Percentiles rank a stretch among this genome's conserved stretches.
phyloP scores from a whole-genome alignment of 208 protist species.

The Trypanosoma boissoni region DNA sequence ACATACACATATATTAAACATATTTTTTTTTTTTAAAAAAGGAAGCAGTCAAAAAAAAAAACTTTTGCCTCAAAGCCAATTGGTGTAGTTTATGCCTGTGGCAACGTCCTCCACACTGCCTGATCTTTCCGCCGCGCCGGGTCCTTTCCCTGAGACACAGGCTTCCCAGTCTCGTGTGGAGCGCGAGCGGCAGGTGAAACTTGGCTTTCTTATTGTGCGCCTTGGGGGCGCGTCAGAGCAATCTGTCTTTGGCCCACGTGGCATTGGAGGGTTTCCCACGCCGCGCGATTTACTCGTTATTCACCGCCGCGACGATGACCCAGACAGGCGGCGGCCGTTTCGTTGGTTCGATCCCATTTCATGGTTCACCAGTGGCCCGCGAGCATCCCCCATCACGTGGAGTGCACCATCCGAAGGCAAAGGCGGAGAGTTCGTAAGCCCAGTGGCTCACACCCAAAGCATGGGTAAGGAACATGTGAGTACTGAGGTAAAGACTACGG shows the following conservation, averaged over 20 bases:
- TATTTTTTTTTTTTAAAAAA: too few species aligned
- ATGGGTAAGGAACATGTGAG: neutral
- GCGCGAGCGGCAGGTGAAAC: constrained; percentile 39
- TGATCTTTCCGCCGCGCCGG: neutral
- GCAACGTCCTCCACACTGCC: constrained; percentile 12
- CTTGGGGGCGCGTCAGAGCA: constrained; percentile 47
- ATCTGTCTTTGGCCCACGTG: constrained; percentile 43
- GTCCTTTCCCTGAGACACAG: neutral
- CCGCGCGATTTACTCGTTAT: constrained; percentile 60
- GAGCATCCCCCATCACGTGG: constrained; percentile 44
- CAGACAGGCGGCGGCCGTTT: constrained; percentile 27
- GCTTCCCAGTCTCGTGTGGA: constrained; percentile 26
- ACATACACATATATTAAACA: too few species aligned
- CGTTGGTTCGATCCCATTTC: constrained; percentile 72
- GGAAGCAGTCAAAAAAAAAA: too few species aligned
- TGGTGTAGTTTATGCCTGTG: constrained; percentile 14
- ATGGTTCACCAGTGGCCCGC: constrained; percentile 52
- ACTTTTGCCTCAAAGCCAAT: too few species aligned
- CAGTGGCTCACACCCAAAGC: neutral
- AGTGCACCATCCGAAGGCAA: constrained; percentile 1
- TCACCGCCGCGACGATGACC: constrained; percentile 47
- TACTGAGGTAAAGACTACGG: constrained; percentile 8
- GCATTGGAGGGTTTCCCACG: constrained; percentile 20
- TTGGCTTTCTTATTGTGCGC: constrained; percentile 63
- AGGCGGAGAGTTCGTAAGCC: neutral